A percentile compares a stretch with the other conserved stretches of the same genome.
phyloP scores from a whole-genome alignment of 345 rosid species.

The Nephelium lappaceum region DNA sequence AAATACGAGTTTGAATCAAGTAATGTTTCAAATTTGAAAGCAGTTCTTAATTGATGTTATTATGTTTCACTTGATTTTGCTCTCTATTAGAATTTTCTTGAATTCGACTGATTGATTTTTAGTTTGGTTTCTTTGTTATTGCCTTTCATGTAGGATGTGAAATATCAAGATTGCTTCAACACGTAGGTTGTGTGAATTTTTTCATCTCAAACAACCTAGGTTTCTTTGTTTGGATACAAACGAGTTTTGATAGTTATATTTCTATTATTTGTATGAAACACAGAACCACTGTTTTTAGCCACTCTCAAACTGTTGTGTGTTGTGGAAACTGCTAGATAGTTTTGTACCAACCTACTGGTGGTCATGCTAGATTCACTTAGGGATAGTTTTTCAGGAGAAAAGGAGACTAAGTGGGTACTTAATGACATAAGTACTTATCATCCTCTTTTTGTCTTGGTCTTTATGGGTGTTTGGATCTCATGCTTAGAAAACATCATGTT shows the following conservation, averaged over 20 bases:
- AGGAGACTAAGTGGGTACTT: constrained; percentile 37
- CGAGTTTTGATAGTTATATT: not conserved
- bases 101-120: not conserved
- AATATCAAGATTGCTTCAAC: constrained; percentile 77
- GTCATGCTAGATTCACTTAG: constrained; percentile 63
- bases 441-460: constrained; percentile 6
- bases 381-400: constrained; percentile 77
- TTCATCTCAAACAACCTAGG: not conserved
- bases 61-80: not conserved
- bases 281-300: constrained; percentile 80
- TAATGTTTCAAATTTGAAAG: too few relatives aligned
- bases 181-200: constrained; percentile 40
- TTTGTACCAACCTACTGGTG: constrained; percentile 77
- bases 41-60: not conserved
- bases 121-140: not conserved
- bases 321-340: constrained; percentile 78
- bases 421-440: not conserved
- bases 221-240: not conserved
- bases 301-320: constrained; percentile 74
- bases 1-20: too few relatives aligned
- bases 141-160: constrained; percentile 57
- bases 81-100: not conserved
- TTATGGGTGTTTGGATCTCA: too few relatives aligned
- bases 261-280: constrained; percentile 11
- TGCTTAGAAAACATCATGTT: too few relatives aligned